Conservation (phyloP, 164 flowering plant genomes). For the Piper betle region DNA sequence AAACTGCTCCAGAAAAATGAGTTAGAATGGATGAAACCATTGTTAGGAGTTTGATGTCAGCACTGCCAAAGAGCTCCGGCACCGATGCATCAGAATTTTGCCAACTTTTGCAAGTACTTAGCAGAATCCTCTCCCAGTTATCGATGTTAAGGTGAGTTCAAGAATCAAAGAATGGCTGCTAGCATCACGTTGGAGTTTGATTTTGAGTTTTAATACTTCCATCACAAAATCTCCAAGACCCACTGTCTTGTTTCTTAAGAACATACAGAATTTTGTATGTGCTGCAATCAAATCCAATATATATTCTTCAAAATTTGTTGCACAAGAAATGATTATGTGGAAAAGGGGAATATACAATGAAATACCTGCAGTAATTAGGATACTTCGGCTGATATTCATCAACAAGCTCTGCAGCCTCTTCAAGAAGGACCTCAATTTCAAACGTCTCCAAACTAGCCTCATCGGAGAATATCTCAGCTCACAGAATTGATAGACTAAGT, state of each 20-base stretch:
- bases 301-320: background rate
- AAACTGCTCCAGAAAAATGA: too few species aligned
- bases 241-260: slow-evolving; percentile 61
- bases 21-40: too few species aligned
- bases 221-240: slow-evolving; percentile 76
- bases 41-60: too few species aligned
- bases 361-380: slow-evolving; percentile 86
- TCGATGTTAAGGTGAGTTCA: background rate
- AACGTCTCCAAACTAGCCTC: slow-evolving; percentile 45
- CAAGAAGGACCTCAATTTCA: slow-evolving; percentile 75
- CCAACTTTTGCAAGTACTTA: background rate
- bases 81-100: background rate
- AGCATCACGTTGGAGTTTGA: too few species aligned
- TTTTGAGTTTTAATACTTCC: slow-evolving; percentile 35
- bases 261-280: slow-evolving; percentile 58
- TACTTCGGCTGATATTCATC: slow-evolving; percentile 66
- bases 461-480: slow-evolving; percentile 62
- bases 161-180: background rate
- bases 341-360: background rate
- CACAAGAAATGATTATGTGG: background rate
- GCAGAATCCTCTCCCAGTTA: background rate
- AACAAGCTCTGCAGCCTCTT: slow-evolving; percentile 98
- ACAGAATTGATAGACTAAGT: slow-evolving; percentile 52
- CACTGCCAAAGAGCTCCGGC: too few species aligned
- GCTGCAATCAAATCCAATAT: slow-evolving; percentile 34